phyloP scores from a whole-genome alignment of 805 yeast genomes.

The Saccharomycopsis guyanensis region DNA sequence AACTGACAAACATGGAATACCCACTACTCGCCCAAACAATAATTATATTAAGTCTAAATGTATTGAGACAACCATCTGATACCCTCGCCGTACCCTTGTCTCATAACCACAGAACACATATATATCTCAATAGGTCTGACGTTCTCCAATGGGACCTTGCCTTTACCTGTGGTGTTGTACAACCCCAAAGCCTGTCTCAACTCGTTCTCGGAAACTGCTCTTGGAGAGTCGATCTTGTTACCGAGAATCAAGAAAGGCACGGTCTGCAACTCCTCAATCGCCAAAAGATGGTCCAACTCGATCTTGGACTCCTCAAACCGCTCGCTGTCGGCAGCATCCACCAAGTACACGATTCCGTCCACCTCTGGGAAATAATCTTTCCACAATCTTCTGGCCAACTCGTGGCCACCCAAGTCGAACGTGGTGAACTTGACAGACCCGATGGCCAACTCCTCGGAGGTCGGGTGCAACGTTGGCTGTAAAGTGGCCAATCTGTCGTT shows the following conservation, averaged over 20 bases:
- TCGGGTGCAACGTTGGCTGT: constrained; percentile 97
- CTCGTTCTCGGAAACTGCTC: constrained; percentile 92
- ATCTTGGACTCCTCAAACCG: constrained; percentile 92
- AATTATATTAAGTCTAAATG: constrained; percentile 39
- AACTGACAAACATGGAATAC: too few relatives aligned
- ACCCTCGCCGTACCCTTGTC: constrained; percentile 98
- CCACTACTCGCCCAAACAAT: too few relatives aligned
- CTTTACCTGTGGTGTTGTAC: constrained; percentile 86
- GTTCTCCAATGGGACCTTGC: constrained; percentile 56
- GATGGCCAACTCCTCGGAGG: constrained; percentile 95
- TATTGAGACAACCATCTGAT: constrained; percentile 97
- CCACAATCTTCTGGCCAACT: constrained; percentile 98
- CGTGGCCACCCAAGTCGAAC: constrained; percentile 97
- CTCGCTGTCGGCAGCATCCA: constrained; percentile 95
- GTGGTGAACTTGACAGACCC: constrained; percentile 97
- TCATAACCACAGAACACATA: constrained; percentile 98
- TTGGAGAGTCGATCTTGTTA: constrained; percentile 91
- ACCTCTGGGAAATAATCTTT: constrained; percentile 99
- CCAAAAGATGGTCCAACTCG: constrained; percentile 87
- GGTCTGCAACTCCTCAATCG: constrained; percentile 79
- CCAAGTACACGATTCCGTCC: constrained; percentile 91
- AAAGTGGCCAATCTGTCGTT: constrained; percentile 96
- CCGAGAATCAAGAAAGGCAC: constrained; percentile 95
- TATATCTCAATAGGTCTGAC: constrained; percentile 91
- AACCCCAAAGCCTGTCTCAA: constrained; percentile 84